Base-by-base conservation (phyloP, 345 rosid genomes). In the Eucalyptus curtisii region DNA sequence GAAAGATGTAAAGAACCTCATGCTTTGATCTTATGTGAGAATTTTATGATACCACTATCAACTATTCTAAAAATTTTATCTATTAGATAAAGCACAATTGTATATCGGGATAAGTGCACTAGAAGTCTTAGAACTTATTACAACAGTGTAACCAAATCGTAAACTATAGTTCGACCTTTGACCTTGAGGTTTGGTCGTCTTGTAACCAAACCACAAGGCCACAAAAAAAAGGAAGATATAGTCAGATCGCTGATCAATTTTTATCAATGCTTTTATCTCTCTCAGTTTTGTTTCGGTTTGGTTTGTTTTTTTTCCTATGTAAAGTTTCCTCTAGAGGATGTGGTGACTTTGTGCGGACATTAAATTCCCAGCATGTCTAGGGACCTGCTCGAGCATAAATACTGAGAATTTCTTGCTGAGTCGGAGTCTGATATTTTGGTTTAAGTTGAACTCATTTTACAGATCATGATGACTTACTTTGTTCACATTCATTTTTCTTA, bases 121-220 rank as follows among this genome's bases (percentile, higher is more conserved):
- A 10, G 0, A 68, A 66, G 1, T 66, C 7, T 3, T 1, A 8
- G 15, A 66, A 31, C 12, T 8, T 15, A 5, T 66, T 3, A n/a
- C 10, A 15, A n/a, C 20, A 66, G 1, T 15, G 0, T 5, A 66
- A n/a, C 8, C 3, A 14, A n/a, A 3, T 64, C 40, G 0, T 64
- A 64, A 31, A n/a, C 13, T 25, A 55, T 55, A 55, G 12, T 55
- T 55, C 2, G 1, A 55, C 30, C 30, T 24, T 55, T 55, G 30
- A 55, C 7, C 61, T 55, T 10, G 61, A 55, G 61, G 61, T 55
- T 55, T 55, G 61, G 6, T 55, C 1, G 2, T 55, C 61, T 55
- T 55, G 5, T 55, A 55, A 55, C 61, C 30, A 55, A 24, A 25
- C 30, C 13, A 55, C 30, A 24, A 5, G 61, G 6, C 61, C 61